Percentiles rank a stretch among this genome's conserved stretches.
Conservation (phyloP, 2,329 filamentous ascomycete genomes). For the Onygenales sp. region DNA sequence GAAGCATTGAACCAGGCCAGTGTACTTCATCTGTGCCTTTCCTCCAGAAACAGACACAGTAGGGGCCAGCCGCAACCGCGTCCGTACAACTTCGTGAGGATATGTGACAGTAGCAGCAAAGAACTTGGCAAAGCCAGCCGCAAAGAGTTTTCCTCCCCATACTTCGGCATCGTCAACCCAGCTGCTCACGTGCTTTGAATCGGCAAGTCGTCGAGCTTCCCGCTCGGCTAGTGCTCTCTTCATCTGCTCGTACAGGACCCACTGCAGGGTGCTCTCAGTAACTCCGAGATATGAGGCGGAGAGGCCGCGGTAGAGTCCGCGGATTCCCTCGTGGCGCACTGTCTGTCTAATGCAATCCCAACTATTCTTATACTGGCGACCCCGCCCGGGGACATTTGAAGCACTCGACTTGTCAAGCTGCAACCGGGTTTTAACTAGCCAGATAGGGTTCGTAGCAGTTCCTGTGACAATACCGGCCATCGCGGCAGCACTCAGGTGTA, state of each 20-base stretch:
- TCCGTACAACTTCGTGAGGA: slow-evolving; percentile 80
- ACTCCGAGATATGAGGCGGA: slow-evolving; percentile 87
- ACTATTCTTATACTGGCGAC: slow-evolving; percentile 73
- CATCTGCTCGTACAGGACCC: slow-evolving; percentile 89
- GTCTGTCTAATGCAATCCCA: slow-evolving; percentile 80
- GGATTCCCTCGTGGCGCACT: slow-evolving; percentile 66
- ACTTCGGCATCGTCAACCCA: slow-evolving; percentile 66
- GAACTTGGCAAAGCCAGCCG: slow-evolving; percentile 69
- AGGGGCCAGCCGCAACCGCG: slow-evolving; percentile 80
- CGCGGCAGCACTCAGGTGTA: slow-evolving; percentile 69
- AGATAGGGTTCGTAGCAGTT: slow-evolving; percentile 91
- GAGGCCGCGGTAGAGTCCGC: slow-evolving; percentile 78
- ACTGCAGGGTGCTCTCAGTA: slow-evolving; percentile 81
- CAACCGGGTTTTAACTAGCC: slow-evolving; percentile 87
- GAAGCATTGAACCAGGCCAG: slow-evolving; percentile 80
- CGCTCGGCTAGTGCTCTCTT: slow-evolving; percentile 61
- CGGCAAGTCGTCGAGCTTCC: slow-evolving; percentile 45
- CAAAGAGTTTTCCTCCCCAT: slow-evolving; percentile 69
- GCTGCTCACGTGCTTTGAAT: slow-evolving; percentile 53
- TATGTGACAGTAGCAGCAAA: slow-evolving; percentile 78
- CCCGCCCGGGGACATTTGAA: slow-evolving; percentile 42
- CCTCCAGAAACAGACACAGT: slow-evolving; percentile 58
- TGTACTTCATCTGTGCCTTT: slow-evolving; percentile 66
- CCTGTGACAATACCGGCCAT: slow-evolving; percentile 75
- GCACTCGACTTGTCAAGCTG: slow-evolving; percentile 83